Percentiles rank a stretch among this genome's conserved stretches.
phyloP scores from a whole-genome alignment of 306 rosid species.

The Lathyrus aphaca region DNA sequence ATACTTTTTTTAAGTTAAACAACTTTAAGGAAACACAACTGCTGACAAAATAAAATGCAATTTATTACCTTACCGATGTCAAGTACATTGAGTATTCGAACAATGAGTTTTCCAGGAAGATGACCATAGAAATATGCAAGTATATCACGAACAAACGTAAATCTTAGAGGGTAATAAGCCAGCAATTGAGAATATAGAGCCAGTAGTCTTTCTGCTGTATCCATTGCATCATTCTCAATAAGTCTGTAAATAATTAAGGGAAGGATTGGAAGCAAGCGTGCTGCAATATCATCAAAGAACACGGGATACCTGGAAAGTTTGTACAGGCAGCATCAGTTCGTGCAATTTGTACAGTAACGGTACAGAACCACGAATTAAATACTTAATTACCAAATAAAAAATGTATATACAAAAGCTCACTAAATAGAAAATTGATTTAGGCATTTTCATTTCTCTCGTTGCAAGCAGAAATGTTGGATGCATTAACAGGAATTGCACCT shows the following conservation, averaged over 20 bases:
- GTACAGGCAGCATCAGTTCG: conserved; percentile 31
- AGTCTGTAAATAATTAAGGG: conserved; percentile 91
- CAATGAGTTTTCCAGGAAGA: conserved; percentile 82
- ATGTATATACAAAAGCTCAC: not conserved
- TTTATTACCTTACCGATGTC: conserved; percentile 76
- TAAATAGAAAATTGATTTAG: not conserved
- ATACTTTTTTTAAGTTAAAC: conserved; percentile 22
- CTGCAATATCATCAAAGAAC: conserved; percentile 92
- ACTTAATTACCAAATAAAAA: conserved; percentile 27
- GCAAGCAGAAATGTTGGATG: conserved; percentile 3
- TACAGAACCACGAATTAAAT: conserved; percentile 4
- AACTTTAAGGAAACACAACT: conserved; percentile 31
- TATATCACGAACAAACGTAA: conserved; percentile 97
- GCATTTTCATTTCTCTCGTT: not conserved
- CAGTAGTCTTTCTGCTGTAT: conserved; percentile 78
- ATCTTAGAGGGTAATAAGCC: conserved; percentile 81
- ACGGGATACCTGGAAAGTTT: conserved; percentile 76
- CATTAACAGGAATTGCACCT: conserved; percentile 9
- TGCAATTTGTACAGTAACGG: conserved; percentile 30
- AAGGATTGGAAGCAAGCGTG: conserved; percentile 90
- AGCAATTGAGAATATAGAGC: conserved; percentile 67
- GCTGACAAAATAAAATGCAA: conserved; percentile 23
- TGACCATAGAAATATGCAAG: conserved; percentile 96
- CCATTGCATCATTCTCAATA: conserved; percentile 88
- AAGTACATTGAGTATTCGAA: conserved; percentile 78